Evolutionary conservation across 176 grass and related monocot genomes (phyloP).

Genomic region (Chloris gayana): DNA sequence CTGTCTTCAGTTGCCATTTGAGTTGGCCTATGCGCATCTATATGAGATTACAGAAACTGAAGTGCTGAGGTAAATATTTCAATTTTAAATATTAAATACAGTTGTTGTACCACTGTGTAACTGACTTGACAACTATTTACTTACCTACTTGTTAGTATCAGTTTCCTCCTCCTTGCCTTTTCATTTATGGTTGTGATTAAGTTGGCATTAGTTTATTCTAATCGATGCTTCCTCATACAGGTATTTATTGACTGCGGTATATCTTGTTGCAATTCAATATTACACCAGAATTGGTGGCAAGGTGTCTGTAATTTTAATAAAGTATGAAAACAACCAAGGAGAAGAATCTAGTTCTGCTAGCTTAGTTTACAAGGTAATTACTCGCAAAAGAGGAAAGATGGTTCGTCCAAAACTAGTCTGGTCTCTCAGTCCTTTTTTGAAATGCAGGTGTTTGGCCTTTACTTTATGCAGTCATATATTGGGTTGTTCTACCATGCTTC

Average conservation of each 20-base stretch:
- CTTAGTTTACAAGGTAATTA: conserved; percentile 97
- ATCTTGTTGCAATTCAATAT: conserved; percentile 98
- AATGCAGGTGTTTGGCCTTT: conserved; percentile 92
- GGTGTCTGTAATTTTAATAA: conserved; percentile 87
- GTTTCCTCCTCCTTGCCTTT: neutral
- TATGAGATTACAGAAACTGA: conserved; percentile 81
- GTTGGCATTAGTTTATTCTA: conserved; percentile 20
- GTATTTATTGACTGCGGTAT: conserved; percentile 80
- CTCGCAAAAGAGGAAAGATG: conserved; percentile 20
- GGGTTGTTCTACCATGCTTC: conserved; percentile 94
- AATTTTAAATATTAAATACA: neutral
- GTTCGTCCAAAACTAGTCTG: neutral
- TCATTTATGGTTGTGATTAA: conserved; percentile 11
- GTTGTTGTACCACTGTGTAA: neutral
- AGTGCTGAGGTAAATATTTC: conserved; percentile 60
- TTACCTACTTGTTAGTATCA: neutral
- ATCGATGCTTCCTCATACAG: conserved; percentile 45
- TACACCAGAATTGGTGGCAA: conserved; percentile 97
- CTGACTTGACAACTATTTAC: conserved; percentile 8
- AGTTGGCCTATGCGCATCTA: conserved; percentile 96
- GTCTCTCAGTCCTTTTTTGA: conserved; percentile 24
- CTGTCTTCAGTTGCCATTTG: conserved; percentile 94
- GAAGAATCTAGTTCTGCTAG: conserved; percentile 94
- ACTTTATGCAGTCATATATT: conserved; percentile 99
- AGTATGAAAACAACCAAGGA: conserved; percentile 96